Evolutionary conservation across 2,329 filamentous ascomycete species (phyloP), one percentile per base, ranked within the genome.

Genomic region (Colletotrichum tropicicola): DNA sequence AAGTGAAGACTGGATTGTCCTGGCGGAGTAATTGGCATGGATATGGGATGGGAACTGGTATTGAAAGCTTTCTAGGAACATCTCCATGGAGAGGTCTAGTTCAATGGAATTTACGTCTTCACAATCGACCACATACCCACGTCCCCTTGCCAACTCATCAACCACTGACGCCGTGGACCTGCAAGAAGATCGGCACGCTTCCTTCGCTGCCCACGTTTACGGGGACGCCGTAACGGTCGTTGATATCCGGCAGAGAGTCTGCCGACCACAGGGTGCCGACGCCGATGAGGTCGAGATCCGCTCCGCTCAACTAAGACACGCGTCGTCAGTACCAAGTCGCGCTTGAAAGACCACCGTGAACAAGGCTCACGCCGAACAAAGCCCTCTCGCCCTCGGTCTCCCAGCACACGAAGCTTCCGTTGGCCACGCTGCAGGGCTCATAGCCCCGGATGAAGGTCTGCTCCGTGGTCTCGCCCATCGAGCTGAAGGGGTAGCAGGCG

Each of bases 1-100:
- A n/a, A n/a, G n/a, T 2, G 62, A 65, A 12, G 57, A 56, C 2
- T 65, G 62, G 62, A 15, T 65, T 4, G 44, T 62, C 3, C 17
- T 65, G 15, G 13, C 27, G 0, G 49, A 62, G 5, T 65, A 39
- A 43, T 12, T 9, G 32, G 43, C n/a, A 27, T 35, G n/a, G 32
- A 35, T 15, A 35, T 3, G n/a, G n/a, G n/a, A n/a, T n/a, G n/a
- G n/a, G n/a, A n/a, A n/a, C n/a, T n/a, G n/a, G n/a, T n/a, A n/a
- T n/a, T n/a, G n/a, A n/a, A n/a, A n/a, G n/a, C n/a, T n/a, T n/a
- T n/a, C n/a, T n/a, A n/a, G n/a, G n/a, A n/a, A n/a, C n/a, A n/a
- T n/a, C n/a, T n/a, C n/a, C n/a, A n/a, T n/a, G n/a, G n/a, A n/a
- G n/a, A n/a, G n/a, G n/a, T n/a, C n/a, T n/a, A n/a, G n/a, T n/a